phyloP scores from a whole-genome alignment of 176 grass and related monocot genomes.

The Juncus inflexus region DNA sequence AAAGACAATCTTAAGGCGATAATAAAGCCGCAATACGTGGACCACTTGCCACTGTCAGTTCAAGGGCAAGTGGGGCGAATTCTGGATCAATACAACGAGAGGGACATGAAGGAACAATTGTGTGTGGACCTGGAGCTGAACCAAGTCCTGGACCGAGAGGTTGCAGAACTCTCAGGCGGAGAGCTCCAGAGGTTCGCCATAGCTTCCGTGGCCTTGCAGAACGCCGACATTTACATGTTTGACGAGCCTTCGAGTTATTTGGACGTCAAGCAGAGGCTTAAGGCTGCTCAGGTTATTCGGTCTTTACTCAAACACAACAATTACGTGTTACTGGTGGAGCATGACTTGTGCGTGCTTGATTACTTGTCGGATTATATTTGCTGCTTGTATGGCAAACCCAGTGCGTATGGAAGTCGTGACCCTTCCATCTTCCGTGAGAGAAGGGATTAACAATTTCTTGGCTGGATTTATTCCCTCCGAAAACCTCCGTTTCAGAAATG shows the following conservation, averaged over 20 bases:
- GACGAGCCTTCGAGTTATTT: constrained; percentile 89
- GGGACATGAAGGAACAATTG: constrained; percentile 62
- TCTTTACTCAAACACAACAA: constrained; percentile 77
- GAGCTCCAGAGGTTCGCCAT: constrained; percentile 96
- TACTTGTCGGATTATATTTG: constrained; percentile 94
- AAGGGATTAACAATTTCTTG: constrained; percentile 78
- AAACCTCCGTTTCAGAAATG: constrained; percentile 75
- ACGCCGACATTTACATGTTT: constrained; percentile 85
- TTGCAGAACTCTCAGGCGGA: constrained; percentile 78
- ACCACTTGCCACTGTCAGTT: constrained; percentile 88
- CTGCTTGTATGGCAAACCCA: constrained; percentile 92
- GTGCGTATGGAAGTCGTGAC: constrained; percentile 88
- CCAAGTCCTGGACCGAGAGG: constrained; percentile 80
- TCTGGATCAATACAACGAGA: constrained; percentile 75
- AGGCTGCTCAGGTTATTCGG: constrained; percentile 74
- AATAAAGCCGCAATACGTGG: constrained; percentile 93
- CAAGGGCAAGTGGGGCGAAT: constrained; percentile 75
- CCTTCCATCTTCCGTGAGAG: constrained; percentile 64
- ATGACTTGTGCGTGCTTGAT: constrained; percentile 83
- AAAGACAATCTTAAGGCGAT: constrained; percentile 91
- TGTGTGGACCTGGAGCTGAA: constrained; percentile 77
- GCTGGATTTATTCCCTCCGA: constrained; percentile 78
- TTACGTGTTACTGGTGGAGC: constrained; percentile 85
- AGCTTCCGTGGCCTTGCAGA: constrained; percentile 73
- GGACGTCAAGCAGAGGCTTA: constrained; percentile 90